A percentile compares a stretch with the other conserved stretches of the same genome.
These are phyloP conservation scores for Simmondsia chinensis DNA, from an alignment of 148 eudicot species.

Conservation along the genomic window DNA sequence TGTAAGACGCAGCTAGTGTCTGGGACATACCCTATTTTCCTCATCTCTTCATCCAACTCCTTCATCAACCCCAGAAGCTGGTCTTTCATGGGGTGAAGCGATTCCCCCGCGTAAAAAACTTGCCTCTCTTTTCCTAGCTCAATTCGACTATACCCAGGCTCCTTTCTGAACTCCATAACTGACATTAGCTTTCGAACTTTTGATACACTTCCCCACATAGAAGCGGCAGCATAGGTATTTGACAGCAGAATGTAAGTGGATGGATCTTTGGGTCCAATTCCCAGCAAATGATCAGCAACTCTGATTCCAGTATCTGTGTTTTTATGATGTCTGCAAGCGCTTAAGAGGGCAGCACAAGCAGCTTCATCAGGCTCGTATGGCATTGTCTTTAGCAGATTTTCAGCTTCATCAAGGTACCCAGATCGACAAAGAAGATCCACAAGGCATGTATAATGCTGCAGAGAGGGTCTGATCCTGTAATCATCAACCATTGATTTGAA, in stretches of 20 bases:
- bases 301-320: slow-evolving; percentile 28
- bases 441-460: slow-evolving; percentile 64
- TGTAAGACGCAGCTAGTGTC: slow-evolving; percentile 57
- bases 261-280: slow-evolving; percentile 41
- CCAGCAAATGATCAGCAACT: slow-evolving; percentile 46
- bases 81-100: slow-evolving; percentile 34
- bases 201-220: slow-evolving; percentile 49
- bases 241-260: slow-evolving; percentile 51
- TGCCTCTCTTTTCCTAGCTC: slow-evolving; percentile 51
- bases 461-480: slow-evolving; percentile 43
- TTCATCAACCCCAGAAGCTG: slow-evolving; percentile 30
- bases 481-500: slow-evolving; percentile 48
- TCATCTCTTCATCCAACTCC: slow-evolving; percentile 61
- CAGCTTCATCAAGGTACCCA: slow-evolving; percentile 59
- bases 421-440: slow-evolving; percentile 64
- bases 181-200: slow-evolving; percentile 49
- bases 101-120: slow-evolving; percentile 60
- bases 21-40: slow-evolving; percentile 57
- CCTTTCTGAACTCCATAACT: slow-evolving; percentile 33
- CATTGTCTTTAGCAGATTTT: slow-evolving; percentile 44
- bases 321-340: slow-evolving; percentile 53
- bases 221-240: slow-evolving; percentile 50
- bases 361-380: slow-evolving; percentile 71
- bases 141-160: slow-evolving; percentile 62
- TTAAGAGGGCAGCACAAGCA: slow-evolving; percentile 63